These are phyloP conservation scores for Microcera coccophila DNA, from an alignment of 2,329 filamentous ascomycete genomes.

Conservation along the genomic window DNA sequence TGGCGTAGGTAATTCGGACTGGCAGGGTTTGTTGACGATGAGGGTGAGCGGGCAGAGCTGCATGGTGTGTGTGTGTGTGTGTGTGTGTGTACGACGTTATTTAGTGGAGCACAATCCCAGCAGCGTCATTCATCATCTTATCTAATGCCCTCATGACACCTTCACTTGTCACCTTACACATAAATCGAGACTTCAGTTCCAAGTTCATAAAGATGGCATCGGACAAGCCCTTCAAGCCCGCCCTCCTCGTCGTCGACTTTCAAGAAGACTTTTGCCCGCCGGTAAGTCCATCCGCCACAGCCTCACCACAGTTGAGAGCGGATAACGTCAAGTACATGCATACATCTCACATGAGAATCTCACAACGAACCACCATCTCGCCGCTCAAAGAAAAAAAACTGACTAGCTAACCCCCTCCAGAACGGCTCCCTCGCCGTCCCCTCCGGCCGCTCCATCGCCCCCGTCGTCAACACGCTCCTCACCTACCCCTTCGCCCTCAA, in stretches of 20 bases:
- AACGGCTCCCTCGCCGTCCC: constrained; percentile 81
- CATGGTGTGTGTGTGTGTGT: too few relatives aligned
- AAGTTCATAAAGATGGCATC: neutral
- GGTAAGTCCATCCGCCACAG: constrained; percentile 61
- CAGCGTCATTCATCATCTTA: constrained; percentile 5
- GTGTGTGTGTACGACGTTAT: too few relatives aligned
- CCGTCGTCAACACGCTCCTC: constrained; percentile 71
- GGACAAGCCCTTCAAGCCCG: constrained; percentile 40
- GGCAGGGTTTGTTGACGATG: too few relatives aligned
- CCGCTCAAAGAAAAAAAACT: too few relatives aligned
- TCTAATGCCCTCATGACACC: constrained; percentile 1
- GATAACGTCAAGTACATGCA: too few relatives aligned
- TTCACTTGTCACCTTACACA: neutral
- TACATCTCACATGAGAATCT: too few relatives aligned
- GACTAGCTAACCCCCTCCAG: constrained; percentile 48
- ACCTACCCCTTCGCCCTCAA: constrained; percentile 65
- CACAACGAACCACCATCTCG: neutral
- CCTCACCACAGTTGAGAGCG: too few relatives aligned
- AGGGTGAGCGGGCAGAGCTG: too few relatives aligned
- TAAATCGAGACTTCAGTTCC: neutral
- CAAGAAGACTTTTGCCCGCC: constrained; percentile 95
- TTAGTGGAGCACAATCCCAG: too few relatives aligned
- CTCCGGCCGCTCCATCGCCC: constrained; percentile 65
- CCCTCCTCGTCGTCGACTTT: constrained; percentile 73
- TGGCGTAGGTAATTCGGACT: too few relatives aligned